Evolutionary conservation across 306 rosid genomes (phyloP).

Genomic region (Gillenia trifoliata): DNA sequence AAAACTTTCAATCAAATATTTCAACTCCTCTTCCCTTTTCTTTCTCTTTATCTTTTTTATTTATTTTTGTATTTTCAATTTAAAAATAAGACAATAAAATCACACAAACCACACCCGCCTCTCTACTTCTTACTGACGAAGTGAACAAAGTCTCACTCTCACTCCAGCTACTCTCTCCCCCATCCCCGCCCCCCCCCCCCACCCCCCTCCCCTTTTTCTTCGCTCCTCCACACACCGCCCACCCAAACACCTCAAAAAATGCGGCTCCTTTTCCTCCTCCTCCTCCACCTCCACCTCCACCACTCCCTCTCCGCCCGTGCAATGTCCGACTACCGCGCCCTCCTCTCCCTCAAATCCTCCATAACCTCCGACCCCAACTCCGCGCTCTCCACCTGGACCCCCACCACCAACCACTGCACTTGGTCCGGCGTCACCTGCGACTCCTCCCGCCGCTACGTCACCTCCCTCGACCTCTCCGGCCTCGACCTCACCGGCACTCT

Average conservation of each 20-base stretch:
- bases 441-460: constrained; percentile 54
- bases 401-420: constrained; percentile 50
- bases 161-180: not conserved
- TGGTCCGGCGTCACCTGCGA: constrained; percentile 74
- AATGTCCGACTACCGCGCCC: constrained; percentile 52
- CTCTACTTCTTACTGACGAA: not conserved
- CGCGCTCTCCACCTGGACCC: constrained; percentile 60
- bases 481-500: constrained; percentile 56
- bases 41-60: not conserved
- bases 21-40: not conserved
- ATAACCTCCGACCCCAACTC: constrained; percentile 48
- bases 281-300: constrained; percentile 25
- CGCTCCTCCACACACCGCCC: not conserved
- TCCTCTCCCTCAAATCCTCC: constrained; percentile 55
- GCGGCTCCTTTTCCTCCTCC: constrained; percentile 30
- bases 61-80: not conserved
- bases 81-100: not conserved
- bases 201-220: not conserved
- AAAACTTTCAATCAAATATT: not conserved
- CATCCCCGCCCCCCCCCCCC: not conserved
- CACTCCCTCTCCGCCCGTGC: constrained; percentile 13
- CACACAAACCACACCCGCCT: not conserved
- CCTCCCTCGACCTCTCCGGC: constrained; percentile 52
- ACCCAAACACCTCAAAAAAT: constrained; percentile 13
- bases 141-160: constrained; percentile 1